Evolutionary conservation across 192 early-diverging fungal species (phyloP), one percentile per base, ranked within the genome.

Genomic region (Coemansia sp.): DNA sequence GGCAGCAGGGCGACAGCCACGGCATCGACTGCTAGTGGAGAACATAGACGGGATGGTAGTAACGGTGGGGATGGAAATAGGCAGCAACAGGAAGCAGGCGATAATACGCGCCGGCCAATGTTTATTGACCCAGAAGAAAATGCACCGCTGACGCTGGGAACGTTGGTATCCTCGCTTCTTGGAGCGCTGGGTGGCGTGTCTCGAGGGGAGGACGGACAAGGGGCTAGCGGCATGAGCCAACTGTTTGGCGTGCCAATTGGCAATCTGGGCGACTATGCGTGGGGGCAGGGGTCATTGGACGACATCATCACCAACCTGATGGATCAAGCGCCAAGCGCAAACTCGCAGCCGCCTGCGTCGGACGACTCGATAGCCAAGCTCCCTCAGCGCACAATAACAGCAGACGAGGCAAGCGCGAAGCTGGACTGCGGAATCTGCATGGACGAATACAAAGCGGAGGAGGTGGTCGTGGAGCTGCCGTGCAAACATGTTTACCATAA

Each of bases 401-500:
- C 73, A 20, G 67, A 71, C n/a, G 88, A 92, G 63, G 67, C 60
- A 76, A 90, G 77, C 21, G 78, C 85, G 66, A 89, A 94, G 56
- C 60, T 73, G 23, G 92, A 95, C 33, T 97, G 95, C 63, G 80
- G 90, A 12, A 88, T 98, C 8, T 98, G 95, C 70, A 94, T 94
- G 76, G 97, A 97, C 51, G 92, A 95, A 52, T 97, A 92, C 76
- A 72, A 78, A 9, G 62, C 75, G 58, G 86, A 84, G 10, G 93
- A 95, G 60, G 82, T 83, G 20, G 88, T 86, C 16, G 69, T 91
- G 20, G 75, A 83, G 68, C 69, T 97, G 51, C 91, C 92, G 9
- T 98, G 97, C 83, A 86, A 87, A 49, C 97, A 98, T 67, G 65
- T 92, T 63, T 97, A 95, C 68, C 97, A 98, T 71, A 86, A 88